Conservation (phyloP, 495 filamentous ascomycete genomes). For the Aspergillus affinis region DNA sequence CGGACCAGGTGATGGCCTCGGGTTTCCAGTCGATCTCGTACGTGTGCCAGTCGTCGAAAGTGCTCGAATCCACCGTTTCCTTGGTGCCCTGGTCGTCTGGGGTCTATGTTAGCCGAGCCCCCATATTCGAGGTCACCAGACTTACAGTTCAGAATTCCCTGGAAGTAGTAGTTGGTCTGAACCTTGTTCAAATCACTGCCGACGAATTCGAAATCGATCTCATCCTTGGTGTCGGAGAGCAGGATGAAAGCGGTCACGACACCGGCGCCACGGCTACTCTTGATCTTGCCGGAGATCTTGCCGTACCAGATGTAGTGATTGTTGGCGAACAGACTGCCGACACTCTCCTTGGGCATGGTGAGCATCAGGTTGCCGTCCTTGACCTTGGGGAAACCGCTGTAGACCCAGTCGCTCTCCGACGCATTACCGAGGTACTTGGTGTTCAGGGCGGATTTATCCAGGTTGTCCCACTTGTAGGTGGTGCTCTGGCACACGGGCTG, state of each 20-base stretch:
- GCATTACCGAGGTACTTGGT: slow-evolving; percentile 84
- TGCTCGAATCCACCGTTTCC: slow-evolving; percentile 64
- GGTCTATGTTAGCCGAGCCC: background rate
- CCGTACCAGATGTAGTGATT: slow-evolving; percentile 97
- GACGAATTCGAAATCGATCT: slow-evolving; percentile 96
- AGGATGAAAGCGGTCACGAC: slow-evolving; percentile 97
- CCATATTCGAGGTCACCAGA: slow-evolving; percentile 21
- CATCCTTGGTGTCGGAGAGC: slow-evolving; percentile 91
- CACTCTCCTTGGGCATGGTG: slow-evolving; percentile 84
- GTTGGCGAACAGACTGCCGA: slow-evolving; percentile 80
- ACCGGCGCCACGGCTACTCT: slow-evolving; percentile 79
- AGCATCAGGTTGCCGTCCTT: slow-evolving; percentile 65
- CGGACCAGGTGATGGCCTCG: slow-evolving; percentile 77
- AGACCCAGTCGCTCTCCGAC: slow-evolving; percentile 78
- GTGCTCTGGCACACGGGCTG: slow-evolving; percentile 75
- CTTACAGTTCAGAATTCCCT: slow-evolving; percentile 91
- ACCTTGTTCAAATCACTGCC: slow-evolving; percentile 73
- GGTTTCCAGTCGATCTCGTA: slow-evolving; percentile 95
- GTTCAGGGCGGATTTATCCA: slow-evolving; percentile 67
- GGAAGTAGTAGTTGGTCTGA: slow-evolving; percentile 97
- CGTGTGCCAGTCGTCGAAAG: slow-evolving; percentile 77
- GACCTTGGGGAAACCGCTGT: slow-evolving; percentile 68
- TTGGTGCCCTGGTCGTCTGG: slow-evolving; percentile 76
- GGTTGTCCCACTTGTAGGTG: slow-evolving; percentile 64
- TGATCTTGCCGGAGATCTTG: slow-evolving; percentile 81